Conservation (phyloP, 116 monocot species). For the Zostera marina region DNA sequence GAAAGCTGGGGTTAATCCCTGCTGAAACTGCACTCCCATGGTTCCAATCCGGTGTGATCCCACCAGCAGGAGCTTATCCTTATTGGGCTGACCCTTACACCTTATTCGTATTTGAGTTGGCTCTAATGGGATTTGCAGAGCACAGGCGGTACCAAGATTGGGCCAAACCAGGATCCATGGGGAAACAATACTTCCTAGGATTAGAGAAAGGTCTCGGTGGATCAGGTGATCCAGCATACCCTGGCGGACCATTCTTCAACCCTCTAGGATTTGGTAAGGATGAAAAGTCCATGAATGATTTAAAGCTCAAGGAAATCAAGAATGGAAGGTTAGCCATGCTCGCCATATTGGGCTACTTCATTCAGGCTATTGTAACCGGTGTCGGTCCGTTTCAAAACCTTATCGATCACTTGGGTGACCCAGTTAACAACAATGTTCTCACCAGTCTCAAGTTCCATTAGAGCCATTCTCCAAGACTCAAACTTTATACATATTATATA, state of each 20-base stretch:
- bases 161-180: conserved; percentile 76
- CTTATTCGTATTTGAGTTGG: conserved; percentile 77
- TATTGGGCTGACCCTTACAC: conserved; percentile 95
- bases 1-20: conserved; percentile 64
- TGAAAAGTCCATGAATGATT: conserved; percentile 68
- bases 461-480: not conserved
- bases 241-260: conserved; percentile 85
- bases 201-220: conserved; percentile 73
- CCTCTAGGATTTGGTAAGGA: conserved; percentile 84
- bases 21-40: conserved; percentile 73
- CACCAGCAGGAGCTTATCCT: conserved; percentile 76
- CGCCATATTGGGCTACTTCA: conserved; percentile 60
- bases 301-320: conserved; percentile 95
- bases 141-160: conserved; percentile 90
- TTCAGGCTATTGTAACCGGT: conserved; percentile 67
- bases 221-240: conserved; percentile 72
- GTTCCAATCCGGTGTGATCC: conserved; percentile 92
- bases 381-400: conserved; percentile 83
- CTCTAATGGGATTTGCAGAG: conserved; percentile 90
- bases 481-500: not conserved
- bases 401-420: conserved; percentile 68
- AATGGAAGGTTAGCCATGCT: conserved; percentile 92
- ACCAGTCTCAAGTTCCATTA: conserved; percentile 90
- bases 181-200: conserved; percentile 85
- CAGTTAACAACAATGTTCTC: conserved; percentile 71